Evolutionary conservation across 169 alveolate species (phyloP), one percentile per base, ranked within the genome.

Genomic region (Eimeria nieschulzi): DNA sequence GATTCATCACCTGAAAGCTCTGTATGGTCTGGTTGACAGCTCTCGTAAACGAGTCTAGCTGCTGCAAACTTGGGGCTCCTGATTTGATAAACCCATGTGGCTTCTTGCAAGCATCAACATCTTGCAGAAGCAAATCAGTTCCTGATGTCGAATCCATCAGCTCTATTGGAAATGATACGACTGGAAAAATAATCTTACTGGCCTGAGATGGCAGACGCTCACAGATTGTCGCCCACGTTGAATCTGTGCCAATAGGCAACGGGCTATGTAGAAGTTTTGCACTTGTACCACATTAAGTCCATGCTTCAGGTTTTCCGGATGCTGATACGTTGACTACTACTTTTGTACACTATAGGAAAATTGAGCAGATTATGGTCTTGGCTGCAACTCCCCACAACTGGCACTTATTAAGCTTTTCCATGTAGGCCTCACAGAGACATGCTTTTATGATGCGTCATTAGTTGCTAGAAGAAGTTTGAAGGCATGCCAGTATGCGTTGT

Each of bases 11-110:
- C 2, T 59, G 76, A 33, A 56, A 61, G 88, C 64, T 33, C 68
- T 80, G 88, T 21, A 80, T 59, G 17, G 76, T 80, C 21, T 80
- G 88, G 17, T 80, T 80, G 21, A 80, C 88, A 51, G 88, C 25
- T 54, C 68, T 56, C 3, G 75, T 80, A 51, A 80, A 80, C 0
- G 88, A 80, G 61, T 80, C 55, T 7, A 80, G 88, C 33, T 59
- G 76, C 26, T 80, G 88, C 21, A 59, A 53, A 13, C 76, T 68
- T 59, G 88, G 39, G 13, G 53, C 25, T 13, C 39, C 75, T 0
- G n/a, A 33, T 76, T 33, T 80, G 23, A 53, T 59, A 64, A 26
- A 15, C 17, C 39, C 68, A 0, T 46, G n/a, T 17, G 63, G 46
- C 76, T 21, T 61, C 15, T 80, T 80, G 59, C 26, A 33, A 13